These are phyloP conservation scores for Polytolypa hystricis DNA, from an alignment of 2,329 filamentous ascomycete species.

Conservation along the genomic window DNA sequence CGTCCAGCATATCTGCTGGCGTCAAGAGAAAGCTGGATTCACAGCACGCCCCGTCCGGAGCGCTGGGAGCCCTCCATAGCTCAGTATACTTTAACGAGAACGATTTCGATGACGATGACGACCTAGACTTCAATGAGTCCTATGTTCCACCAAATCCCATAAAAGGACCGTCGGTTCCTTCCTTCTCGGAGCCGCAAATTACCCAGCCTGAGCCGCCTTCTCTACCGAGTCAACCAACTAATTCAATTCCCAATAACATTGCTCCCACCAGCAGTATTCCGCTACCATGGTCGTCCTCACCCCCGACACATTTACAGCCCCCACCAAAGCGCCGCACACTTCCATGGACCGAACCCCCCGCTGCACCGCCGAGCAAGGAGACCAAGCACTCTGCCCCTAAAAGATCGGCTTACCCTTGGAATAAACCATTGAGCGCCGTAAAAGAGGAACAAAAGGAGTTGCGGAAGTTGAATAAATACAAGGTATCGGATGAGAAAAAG, in stretches of 20 bases:
- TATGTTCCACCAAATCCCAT: slow-evolving; percentile 7
- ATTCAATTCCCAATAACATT: slow-evolving; percentile 7
- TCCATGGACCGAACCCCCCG: neutral
- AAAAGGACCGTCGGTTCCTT: slow-evolving; percentile 2
- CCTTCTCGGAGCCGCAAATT: slow-evolving; percentile 14
- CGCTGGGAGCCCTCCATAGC: slow-evolving; percentile 33
- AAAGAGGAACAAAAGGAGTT: slow-evolving; percentile 69
- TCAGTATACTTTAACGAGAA: slow-evolving; percentile 60
- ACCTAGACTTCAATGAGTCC: slow-evolving; percentile 45
- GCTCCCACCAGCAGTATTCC: slow-evolving; percentile 43
- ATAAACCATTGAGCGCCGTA: slow-evolving; percentile 60
- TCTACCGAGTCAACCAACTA: slow-evolving; percentile 16
- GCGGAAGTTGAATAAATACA: slow-evolving; percentile 46
- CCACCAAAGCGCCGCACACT: neutral
- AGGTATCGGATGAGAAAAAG: slow-evolving; percentile 30
- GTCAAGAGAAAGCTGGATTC: slow-evolving; percentile 31
- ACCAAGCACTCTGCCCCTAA: slow-evolving; percentile 22
- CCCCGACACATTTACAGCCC: slow-evolving; percentile 30
- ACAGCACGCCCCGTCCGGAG: slow-evolving; percentile 8
- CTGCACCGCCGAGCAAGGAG: slow-evolving; percentile 3
- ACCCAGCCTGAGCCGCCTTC: slow-evolving; percentile 28
- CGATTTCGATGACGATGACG: slow-evolving; percentile 76
- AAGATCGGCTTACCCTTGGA: slow-evolving; percentile 48
- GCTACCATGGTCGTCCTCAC: slow-evolving; percentile 60
- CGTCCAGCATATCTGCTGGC: slow-evolving; percentile 19